Evolutionary conservation across 306 rosid genomes (phyloP).

Genomic region (Herpetospermum pedunculosum): DNA sequence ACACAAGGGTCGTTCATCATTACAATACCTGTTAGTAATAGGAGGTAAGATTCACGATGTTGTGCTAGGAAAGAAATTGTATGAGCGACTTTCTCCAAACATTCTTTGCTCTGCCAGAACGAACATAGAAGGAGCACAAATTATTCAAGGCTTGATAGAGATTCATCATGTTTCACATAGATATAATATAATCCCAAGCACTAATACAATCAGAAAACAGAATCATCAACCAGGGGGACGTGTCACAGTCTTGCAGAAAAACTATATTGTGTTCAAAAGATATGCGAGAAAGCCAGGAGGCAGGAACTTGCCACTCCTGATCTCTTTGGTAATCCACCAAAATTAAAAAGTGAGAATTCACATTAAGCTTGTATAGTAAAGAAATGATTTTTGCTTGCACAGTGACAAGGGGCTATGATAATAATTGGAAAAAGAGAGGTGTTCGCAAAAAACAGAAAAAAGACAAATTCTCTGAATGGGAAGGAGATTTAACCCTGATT

Average conservation of each 20-base stretch:
- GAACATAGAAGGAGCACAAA: neutral
- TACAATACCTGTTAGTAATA: conserved; percentile 66
- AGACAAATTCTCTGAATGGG: neutral
- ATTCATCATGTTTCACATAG: neutral
- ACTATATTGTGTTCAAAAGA: neutral
- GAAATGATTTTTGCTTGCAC: neutral
- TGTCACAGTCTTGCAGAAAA: neutral
- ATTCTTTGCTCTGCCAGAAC: conserved; percentile 60
- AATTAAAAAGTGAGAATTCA: neutral
- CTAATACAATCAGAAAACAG: neutral
- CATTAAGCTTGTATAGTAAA: neutral
- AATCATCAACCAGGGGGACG: neutral
- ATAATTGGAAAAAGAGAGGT: neutral
- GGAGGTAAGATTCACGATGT: conserved; percentile 41
- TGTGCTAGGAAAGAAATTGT: conserved; percentile 54
- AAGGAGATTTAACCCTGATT: neutral
- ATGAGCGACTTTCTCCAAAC: conserved; percentile 69
- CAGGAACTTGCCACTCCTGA: neutral
- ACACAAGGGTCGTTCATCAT: neutral
- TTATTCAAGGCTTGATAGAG: neutral
- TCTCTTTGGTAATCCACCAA: neutral
- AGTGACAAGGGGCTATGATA: neutral
- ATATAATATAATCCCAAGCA: neutral
- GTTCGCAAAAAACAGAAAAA: neutral
- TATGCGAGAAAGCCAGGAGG: no score